These are phyloP conservation scores for Tetrahymena malaccensis DNA, from an alignment of 73 alveolate genomes.

Conservation along the genomic window DNA sequence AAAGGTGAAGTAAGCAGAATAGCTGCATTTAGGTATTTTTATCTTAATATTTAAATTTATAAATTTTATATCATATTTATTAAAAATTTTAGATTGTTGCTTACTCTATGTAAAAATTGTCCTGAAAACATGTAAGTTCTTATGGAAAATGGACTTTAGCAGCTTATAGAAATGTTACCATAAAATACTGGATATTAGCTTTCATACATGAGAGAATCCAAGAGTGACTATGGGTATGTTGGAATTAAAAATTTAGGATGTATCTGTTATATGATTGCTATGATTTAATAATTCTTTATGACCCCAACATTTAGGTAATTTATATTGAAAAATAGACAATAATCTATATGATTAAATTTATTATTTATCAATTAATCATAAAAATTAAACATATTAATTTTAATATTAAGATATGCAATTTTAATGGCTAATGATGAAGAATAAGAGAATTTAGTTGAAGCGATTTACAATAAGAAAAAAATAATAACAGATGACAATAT, in stretches of 20 bases:
- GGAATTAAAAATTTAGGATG: slow-evolving; percentile 88
- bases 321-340: background rate
- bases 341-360: too few species aligned
- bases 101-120: background rate
- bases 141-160: slow-evolving; percentile 24
- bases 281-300: slow-evolving; percentile 93
- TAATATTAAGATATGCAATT: slow-evolving; percentile 62
- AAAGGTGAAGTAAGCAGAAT: slow-evolving; percentile 27
- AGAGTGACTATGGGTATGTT: slow-evolving; percentile 36
- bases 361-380: too few species aligned
- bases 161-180: slow-evolving; percentile 37
- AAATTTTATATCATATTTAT: background rate
- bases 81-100: background rate
- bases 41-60: background rate
- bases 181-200: slow-evolving; percentile 66
- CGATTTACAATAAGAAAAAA: slow-evolving; percentile 21
- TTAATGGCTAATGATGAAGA: slow-evolving; percentile 72
- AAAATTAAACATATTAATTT: background rate
- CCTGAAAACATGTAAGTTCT: slow-evolving; percentile 40
- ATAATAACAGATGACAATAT: slow-evolving; percentile 84
- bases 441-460: slow-evolving; percentile 26
- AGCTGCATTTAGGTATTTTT: slow-evolving; percentile 39
- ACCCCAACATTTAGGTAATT: slow-evolving; percentile 67
- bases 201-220: slow-evolving; percentile 65
- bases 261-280: slow-evolving; percentile 94